Evolutionary conservation across 257 asterid genomes (phyloP).

Genomic region (Solanum peruvianum): DNA sequence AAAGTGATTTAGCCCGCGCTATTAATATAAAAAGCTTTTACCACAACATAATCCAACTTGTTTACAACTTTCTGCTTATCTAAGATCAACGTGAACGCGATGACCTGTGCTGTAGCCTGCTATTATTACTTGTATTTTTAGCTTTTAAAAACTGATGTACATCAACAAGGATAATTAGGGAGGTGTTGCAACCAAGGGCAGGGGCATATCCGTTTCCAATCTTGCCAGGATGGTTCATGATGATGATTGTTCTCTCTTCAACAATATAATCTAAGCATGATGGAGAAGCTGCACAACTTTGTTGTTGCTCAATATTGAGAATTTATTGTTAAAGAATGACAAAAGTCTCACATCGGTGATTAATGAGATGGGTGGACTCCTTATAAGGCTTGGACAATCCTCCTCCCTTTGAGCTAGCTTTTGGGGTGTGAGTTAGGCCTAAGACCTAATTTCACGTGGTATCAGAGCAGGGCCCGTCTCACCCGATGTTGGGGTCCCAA

Average conservation of each 20-base stretch:
- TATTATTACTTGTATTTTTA: neutral
- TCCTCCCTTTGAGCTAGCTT: no score
- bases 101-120: neutral
- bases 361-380: no score
- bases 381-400: no score
- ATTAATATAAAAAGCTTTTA: neutral
- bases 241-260: slow-evolving; percentile 56
- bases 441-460: no score
- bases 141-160: neutral
- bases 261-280: slow-evolving; percentile 28
- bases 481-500: no score
- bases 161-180: neutral
- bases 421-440: no score
- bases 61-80: neutral
- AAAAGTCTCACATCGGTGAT: no score
- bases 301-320: slow-evolving; percentile 22
- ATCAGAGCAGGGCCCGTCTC: no score
- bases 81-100: neutral
- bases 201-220: slow-evolving; percentile 47
- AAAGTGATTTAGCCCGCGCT: neutral
- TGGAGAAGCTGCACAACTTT: neutral
- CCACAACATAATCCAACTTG: neutral
- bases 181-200: neutral
- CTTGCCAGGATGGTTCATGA: slow-evolving; percentile 59
- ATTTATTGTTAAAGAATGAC: slow-evolving; percentile 1